Evolutionary conservation across 176 grass and related monocot genomes (phyloP).

Genomic region (Musa itinerans): DNA sequence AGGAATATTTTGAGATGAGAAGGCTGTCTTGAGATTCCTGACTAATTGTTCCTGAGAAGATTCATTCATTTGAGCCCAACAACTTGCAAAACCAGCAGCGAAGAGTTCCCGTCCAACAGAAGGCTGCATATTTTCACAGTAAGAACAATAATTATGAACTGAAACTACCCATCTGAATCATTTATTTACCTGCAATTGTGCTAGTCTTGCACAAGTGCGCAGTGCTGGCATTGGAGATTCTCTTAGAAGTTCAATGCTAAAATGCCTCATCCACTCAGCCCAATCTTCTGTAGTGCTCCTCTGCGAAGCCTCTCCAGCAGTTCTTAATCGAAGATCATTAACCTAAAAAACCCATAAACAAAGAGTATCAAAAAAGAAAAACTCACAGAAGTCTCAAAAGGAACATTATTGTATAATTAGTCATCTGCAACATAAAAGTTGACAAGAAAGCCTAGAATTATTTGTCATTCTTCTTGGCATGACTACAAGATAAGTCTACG

Average conservation of each 20-base stretch:
- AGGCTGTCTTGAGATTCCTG: slow-evolving; percentile 96
- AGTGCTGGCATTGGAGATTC: slow-evolving; percentile 96
- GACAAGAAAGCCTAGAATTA: neutral
- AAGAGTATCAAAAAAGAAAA: slow-evolving; percentile 1
- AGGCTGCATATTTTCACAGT: slow-evolving; percentile 62
- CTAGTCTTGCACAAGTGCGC: slow-evolving; percentile 84
- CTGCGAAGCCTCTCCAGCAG: slow-evolving; percentile 90
- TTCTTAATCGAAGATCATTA: slow-evolving; percentile 78
- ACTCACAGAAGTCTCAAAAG: neutral
- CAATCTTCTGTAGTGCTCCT: slow-evolving; percentile 98
- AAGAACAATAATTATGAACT: slow-evolving; percentile 27
- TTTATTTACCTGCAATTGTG: slow-evolving; percentile 71
- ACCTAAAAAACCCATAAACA: slow-evolving; percentile 39
- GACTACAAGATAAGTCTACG: too few relatives aligned
- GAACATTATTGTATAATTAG: neutral
- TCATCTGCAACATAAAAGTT: neutral
- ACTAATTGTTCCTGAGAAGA: slow-evolving; percentile 86
- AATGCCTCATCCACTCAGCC: slow-evolving; percentile 99
- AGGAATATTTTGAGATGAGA: slow-evolving; percentile 98
- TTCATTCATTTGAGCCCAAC: slow-evolving; percentile 96
- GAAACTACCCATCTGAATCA: slow-evolving; percentile 2
- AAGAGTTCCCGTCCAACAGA: slow-evolving; percentile 90
- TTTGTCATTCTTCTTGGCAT: neutral
- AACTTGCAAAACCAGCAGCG: slow-evolving; percentile 97
- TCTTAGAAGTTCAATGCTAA: slow-evolving; percentile 94